These are phyloP conservation scores for Parietaria judaica DNA, from an alignment of 306 rosid species.

Conservation along the genomic window DNA sequence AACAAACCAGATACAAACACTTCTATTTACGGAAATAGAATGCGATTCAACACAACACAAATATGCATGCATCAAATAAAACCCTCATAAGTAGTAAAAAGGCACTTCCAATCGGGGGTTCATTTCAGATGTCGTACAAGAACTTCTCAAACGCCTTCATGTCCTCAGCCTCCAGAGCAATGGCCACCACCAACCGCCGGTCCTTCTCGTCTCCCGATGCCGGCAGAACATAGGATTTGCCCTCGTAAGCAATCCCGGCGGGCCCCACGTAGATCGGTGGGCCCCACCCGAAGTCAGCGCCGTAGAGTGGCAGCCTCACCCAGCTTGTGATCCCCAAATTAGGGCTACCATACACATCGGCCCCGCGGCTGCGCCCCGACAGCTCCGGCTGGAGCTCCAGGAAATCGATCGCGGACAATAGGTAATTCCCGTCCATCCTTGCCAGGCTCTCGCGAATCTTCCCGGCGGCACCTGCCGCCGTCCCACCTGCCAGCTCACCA, in stretches of 20 bases:
- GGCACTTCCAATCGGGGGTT: no score
- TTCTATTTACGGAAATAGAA: no score
- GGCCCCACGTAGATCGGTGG: constrained; percentile 84
- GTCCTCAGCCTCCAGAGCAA: constrained; percentile 3
- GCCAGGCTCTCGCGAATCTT: constrained; percentile 42
- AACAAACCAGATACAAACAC: no score
- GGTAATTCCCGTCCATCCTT: constrained; percentile 54
- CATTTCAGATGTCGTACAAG: neutral
- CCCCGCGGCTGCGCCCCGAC: constrained; percentile 41
- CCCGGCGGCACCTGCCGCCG: constrained; percentile 56
- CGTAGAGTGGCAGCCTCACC: constrained; percentile 68
- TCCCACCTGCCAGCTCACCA: constrained; percentile 51
- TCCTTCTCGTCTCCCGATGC: constrained; percentile 41
- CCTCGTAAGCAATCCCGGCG: constrained; percentile 62
- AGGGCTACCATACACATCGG: constrained; percentile 39
- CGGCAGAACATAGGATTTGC: constrained; percentile 52
- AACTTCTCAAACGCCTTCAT: constrained; percentile 6
- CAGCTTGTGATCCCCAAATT: constrained; percentile 76
- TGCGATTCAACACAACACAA: no score
- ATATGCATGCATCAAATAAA: no score
- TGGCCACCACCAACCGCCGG: neutral
- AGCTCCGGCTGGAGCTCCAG: constrained; percentile 57
- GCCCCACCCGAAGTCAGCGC: constrained; percentile 93
- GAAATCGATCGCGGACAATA: constrained; percentile 62
- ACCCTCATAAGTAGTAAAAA: no score